phyloP scores from a whole-genome alignment of 2,329 filamentous ascomycete species.

The Ampelomyces quisqualis region DNA sequence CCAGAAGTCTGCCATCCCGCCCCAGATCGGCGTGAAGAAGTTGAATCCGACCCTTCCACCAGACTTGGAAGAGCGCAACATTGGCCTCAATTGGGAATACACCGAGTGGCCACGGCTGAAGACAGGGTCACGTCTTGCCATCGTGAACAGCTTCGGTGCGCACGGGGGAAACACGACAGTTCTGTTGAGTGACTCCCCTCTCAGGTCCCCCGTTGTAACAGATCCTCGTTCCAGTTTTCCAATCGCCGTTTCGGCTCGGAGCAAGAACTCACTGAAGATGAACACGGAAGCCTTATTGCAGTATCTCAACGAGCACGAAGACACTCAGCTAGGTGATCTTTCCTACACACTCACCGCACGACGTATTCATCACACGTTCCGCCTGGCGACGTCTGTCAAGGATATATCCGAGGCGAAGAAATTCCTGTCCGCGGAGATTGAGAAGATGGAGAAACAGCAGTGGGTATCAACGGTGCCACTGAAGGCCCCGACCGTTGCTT shows the following conservation, averaged over 20 bases:
- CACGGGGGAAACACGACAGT: no score
- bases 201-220: no score
- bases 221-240: no score
- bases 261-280: conserved; percentile 7
- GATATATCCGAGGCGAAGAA: not conserved
- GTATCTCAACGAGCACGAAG: conserved; percentile 8
- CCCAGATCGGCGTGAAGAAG: conserved; percentile 67
- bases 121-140: conserved; percentile 50
- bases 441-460: not conserved
- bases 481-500: no score
- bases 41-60: conserved; percentile 62
- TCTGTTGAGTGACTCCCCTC: no score
- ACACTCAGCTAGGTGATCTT: conserved; percentile 8
- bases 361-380: conserved; percentile 22
- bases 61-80: conserved; percentile 59
- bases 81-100: conserved; percentile 59
- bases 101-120: conserved; percentile 41
- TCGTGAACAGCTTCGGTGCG: conserved; percentile 49
- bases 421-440: not conserved
- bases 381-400: conserved; percentile 6
- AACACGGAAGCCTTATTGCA: conserved; percentile 13
- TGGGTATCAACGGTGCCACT: no score
- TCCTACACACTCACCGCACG: conserved; percentile 29
- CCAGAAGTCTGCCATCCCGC: conserved; percentile 48
- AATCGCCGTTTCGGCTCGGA: conserved; percentile 24